Evolutionary conservation across 1,284 basidiomycete genomes (phyloP).

Genomic region (Puccinia brachypodii): DNA sequence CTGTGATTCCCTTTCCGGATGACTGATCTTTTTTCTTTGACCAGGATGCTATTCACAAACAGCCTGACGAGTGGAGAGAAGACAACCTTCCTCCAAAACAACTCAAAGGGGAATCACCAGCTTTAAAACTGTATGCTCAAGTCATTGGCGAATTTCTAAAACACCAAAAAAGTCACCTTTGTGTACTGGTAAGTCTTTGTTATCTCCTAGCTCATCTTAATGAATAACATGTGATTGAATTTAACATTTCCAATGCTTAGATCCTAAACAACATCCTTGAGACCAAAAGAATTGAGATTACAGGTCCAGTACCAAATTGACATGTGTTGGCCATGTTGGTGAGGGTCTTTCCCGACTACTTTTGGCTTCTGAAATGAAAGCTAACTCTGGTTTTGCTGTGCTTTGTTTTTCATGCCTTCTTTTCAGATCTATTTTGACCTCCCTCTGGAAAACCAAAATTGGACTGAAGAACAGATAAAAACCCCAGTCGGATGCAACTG

Average conservation of each 20-base stretch:
- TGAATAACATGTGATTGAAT: neutral
- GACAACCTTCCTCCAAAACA: neutral
- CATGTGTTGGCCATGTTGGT: neutral
- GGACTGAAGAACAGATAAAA: neutral
- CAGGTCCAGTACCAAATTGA: neutral
- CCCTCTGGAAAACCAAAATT: neutral
- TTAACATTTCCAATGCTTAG: neutral
- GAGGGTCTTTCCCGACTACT: neutral
- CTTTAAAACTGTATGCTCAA: neutral
- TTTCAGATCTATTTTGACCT: neutral
- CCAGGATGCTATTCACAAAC: constrained; percentile 1
- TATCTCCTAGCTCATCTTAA: no score
- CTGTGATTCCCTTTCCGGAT: neutral
- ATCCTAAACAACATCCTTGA: neutral
- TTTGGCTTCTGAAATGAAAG: no score
- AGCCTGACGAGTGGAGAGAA: neutral
- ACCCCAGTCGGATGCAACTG: neutral
- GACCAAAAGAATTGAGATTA: neutral
- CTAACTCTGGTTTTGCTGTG: neutral
- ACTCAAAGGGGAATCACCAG: neutral
- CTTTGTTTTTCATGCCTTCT: neutral
- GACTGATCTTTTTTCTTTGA: no score
- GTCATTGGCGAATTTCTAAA: neutral
- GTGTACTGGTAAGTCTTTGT: neutral
- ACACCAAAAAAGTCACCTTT: neutral